Percentiles rank a stretch among this genome's conserved stretches.
phyloP scores from a whole-genome alignment of 495 filamentous ascomycete species.

The Parachaetomium inaequale region DNA sequence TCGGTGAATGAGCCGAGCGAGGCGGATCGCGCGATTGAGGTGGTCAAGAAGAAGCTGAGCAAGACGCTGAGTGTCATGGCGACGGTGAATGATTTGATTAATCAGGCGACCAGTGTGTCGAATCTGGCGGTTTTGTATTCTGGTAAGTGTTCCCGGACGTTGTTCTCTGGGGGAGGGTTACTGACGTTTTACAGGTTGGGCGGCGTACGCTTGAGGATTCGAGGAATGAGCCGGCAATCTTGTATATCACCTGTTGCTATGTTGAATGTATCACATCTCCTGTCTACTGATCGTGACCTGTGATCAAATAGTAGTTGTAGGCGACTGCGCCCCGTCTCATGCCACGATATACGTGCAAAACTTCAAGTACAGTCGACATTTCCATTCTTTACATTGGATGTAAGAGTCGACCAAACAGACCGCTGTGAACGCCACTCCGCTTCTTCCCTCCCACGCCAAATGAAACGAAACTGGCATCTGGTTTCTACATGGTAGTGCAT shows the following conservation, averaged over 20 bases:
- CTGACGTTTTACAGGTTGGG: conserved; percentile 52
- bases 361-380: background rate
- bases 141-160: conserved; percentile 52
- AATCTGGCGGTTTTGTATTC: conserved; percentile 90
- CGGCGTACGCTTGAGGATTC: conserved; percentile 55
- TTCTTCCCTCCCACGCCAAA: background rate
- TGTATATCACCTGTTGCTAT: background rate
- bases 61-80: conserved; percentile 91
- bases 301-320: background rate
- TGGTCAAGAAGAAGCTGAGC: conserved; percentile 90
- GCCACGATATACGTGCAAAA: background rate
- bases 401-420: background rate
- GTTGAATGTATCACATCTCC: background rate
- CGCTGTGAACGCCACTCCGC: background rate
- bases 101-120: conserved; percentile 87
- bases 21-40: conserved; percentile 84
- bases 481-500: background rate
- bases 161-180: background rate
- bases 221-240: background rate
- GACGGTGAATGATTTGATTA: conserved; percentile 94
- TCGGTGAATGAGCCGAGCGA: conserved; percentile 74
- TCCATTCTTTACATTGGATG: background rate
- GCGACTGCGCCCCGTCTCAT: background rate
- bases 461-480: background rate
- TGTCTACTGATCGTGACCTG: background rate